Evolutionary conservation across 768 basidiomycete genomes (phyloP).

Genomic region (Trametes gibbosa): DNA sequence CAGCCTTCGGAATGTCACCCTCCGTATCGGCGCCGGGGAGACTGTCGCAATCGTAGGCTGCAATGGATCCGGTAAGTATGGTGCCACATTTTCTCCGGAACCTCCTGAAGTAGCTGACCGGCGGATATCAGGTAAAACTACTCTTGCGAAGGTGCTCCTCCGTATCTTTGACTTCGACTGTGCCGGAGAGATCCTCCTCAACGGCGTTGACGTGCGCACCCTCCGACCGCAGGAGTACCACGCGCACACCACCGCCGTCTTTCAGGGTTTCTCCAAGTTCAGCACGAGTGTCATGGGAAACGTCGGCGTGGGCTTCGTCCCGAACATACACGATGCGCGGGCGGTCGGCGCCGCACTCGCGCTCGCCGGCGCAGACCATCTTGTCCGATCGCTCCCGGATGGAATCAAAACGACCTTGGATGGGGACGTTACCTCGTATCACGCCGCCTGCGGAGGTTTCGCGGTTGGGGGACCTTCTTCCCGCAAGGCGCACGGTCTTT

Average conservation of each 20-base stretch:
- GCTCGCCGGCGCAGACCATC: slow-evolving; percentile 65
- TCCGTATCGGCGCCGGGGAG: slow-evolving; percentile 72
- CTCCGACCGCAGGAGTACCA: slow-evolving; percentile 72
- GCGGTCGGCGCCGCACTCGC: slow-evolving; percentile 64
- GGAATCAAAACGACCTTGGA: slow-evolving; percentile 77
- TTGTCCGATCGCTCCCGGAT: slow-evolving; percentile 64
- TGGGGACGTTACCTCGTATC: slow-evolving; percentile 51
- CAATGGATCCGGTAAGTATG: slow-evolving; percentile 71
- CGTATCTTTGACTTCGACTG: slow-evolving; percentile 75
- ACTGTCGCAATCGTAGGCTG: slow-evolving; percentile 83
- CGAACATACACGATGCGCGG: slow-evolving; percentile 52
- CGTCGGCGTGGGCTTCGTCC: slow-evolving; percentile 78
- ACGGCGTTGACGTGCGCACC: slow-evolving; percentile 64
- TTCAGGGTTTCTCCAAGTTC: slow-evolving; percentile 85
- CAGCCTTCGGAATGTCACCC: slow-evolving; percentile 65
- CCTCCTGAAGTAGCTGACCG: too few relatives aligned
- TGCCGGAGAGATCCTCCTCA: slow-evolving; percentile 61
- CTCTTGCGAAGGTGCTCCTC: slow-evolving; percentile 76
- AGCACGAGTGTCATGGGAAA: slow-evolving; percentile 78
- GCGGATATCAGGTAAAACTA: slow-evolving; percentile 68
- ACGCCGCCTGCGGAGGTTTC: slow-evolving; percentile 20
- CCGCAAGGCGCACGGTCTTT: slow-evolving; percentile 60
- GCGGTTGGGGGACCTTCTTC: slow-evolving; percentile 23
- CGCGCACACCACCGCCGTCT: slow-evolving; percentile 71
- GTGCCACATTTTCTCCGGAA: not conserved